Percentiles rank a stretch among this genome's conserved stretches.
These are phyloP conservation scores for Fraxinus sp. DNA, from an alignment of 305 asterid genomes.

Conservation along the genomic window DNA sequence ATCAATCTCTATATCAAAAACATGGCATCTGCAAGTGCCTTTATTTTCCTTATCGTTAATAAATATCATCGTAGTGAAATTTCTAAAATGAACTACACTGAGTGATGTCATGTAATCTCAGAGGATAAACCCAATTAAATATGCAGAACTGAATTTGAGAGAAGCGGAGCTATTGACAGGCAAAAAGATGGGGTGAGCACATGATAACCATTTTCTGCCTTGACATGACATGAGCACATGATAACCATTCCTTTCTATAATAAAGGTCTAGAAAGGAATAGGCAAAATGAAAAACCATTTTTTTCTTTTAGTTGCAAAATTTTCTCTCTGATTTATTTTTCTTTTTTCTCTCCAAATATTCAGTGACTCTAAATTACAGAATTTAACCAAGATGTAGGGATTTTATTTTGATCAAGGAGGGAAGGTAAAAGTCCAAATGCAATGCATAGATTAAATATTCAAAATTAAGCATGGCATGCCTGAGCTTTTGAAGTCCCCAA, in stretches of 20 bases:
- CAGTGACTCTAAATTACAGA: slow-evolving; percentile 9
- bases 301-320: not conserved
- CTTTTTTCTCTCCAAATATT: not conserved
- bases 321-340: not conserved
- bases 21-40: not conserved
- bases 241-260: not conserved
- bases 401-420: slow-evolving; percentile 5
- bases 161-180: no score
- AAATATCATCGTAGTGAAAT: not conserved
- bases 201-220: not conserved
- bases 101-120: no score
- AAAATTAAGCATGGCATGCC: slow-evolving; percentile 42
- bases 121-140: no score
- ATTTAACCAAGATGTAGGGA: not conserved
- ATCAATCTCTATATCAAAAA: not conserved
- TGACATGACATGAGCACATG: not conserved
- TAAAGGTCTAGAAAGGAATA: not conserved
- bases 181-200: no score
- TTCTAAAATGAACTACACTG: no score
- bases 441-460: slow-evolving; percentile 9
- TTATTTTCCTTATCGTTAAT: not conserved
- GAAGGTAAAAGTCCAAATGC: not conserved
- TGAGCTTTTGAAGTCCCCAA: slow-evolving; percentile 68
- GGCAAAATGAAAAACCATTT: not conserved
- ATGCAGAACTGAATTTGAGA: no score